Base-by-base conservation (phyloP, 352 stramenopile species). In the Phytophthora pinifolia region DNA sequence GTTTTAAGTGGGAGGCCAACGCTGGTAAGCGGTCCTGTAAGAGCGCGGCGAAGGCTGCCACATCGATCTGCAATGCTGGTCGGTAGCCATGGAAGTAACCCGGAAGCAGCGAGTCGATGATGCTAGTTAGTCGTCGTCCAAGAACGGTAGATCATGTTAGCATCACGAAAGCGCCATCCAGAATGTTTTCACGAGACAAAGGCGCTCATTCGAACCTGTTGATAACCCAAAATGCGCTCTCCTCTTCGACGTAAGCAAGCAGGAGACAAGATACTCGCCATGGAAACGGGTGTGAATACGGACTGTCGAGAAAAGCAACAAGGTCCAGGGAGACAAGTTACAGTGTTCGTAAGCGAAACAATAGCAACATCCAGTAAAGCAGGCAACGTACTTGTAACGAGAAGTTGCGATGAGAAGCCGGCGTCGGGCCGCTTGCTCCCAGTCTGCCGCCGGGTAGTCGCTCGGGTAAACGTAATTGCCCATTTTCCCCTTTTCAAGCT, bases 31-130 rank as follows among this genome's bases (percentile, higher is more conserved):
- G 71, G 18, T 79, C 67, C 61, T 88, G 67, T 3, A 91, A 53
- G 0, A 92, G 54, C 3, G 67, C 37, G 1, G 52, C 62, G 39
- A 92, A 92, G 14, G 65, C 75, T 27, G 74, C 62, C 10, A 83
- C 68, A 47, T 92, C 83, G 41, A 89, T 73, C 49, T 89, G 83
- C 12, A 92, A 62, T 9, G 80, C 74, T 43, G 80, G 80, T 20
- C 80, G 74, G 32, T 92, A 72, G 9, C 83, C 83, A 49, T 92
- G 83, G 35, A 89, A 92, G 46, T 92, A 92, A 17, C 83, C 83
- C 4, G 80, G 76, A 1, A 92, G 63, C 39, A 86, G 69, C 7
- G 72, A 65, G 20, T 90, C 82, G 17, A 81, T 79, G n/a, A 88
- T 70, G 45, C 78, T 87, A 0, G 22, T 2, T 6, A 27, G 22